Evolutionary conservation across 2,329 filamentous ascomycete species (phyloP), one percentile per base, ranked within the genome.

Genomic region (Alternaria sp.): DNA sequence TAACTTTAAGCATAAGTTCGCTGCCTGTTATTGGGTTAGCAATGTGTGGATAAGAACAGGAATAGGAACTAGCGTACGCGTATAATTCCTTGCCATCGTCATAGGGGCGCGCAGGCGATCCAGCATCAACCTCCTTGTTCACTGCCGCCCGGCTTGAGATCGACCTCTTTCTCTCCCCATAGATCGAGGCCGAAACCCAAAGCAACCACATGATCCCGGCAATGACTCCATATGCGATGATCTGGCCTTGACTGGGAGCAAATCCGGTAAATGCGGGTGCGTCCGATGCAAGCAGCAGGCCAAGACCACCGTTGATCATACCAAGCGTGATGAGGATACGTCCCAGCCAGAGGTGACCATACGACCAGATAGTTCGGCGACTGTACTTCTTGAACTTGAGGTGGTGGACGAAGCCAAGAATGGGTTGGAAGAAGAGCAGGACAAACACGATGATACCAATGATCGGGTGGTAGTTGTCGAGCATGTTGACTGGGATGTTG

Each of bases 221-320:
- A 26, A 79, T 60, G 8, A 79, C 64, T 7, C 77, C 72, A 58
- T 80, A 80, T 0, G 74, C 75, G 60, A 77, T 71, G 5, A 75
- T 73, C 53, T 78, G 75, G 8, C 71, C 69, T 8, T 37, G 63
- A 28, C 60, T 74, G 5, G 75, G 74, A 1, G 66, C 66, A 26
- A 74, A 75, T 12, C 66, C 72, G 0, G 73, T 67, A n/a, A 68
- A 63, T 3, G 59, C 60, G 6, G 71, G 71, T 11, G 75, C 75
- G 47, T 76, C 69, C 1, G 68, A 72, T 4, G 76, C 76, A 44
- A 78, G 64, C 1, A 76, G 65, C 57, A 87, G 79, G 1, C 87
- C 87, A 0, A 88, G 76, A 0, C 86, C 86, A 15, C 84, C 87
- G 68, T 88, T 88, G 73, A 88, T 79, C 60, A 87, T 84, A 3